Evolutionary conservation across 2,329 filamentous ascomycete species (phyloP).

Genomic region (Lithohypha guttulata): DNA sequence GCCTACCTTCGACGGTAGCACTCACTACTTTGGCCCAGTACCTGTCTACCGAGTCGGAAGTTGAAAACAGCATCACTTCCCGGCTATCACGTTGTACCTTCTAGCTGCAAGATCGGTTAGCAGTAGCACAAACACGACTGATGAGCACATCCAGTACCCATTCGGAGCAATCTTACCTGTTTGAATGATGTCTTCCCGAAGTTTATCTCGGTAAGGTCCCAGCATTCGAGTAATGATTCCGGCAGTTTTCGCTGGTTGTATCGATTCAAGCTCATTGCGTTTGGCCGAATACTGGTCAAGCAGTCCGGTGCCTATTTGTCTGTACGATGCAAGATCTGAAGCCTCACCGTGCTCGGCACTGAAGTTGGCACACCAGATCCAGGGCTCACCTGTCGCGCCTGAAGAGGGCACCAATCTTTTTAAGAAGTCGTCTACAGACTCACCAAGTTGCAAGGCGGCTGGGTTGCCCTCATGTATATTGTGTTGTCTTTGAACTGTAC

Average conservation of each 20-base stretch:
- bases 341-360: conserved; percentile 29
- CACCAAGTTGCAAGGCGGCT: conserved; percentile 51
- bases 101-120: no score
- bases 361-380: conserved; percentile 66
- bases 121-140: no score
- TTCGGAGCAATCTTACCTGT: no score
- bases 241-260: conserved; percentile 24
- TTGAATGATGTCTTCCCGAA: conserved; percentile 48
- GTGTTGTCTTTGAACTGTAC: conserved; percentile 30
- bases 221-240: conserved; percentile 29
- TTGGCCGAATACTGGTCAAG: conserved; percentile 41
- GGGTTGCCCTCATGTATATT: conserved; percentile 49
- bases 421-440: conserved; percentile 56
- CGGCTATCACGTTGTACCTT: conserved; percentile 24
- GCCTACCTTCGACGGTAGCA: conserved; percentile 55
- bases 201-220: conserved; percentile 30
- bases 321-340: conserved; percentile 41
- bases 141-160: no score
- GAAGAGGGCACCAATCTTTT: conserved; percentile 54
- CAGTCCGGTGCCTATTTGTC: conserved; percentile 44
- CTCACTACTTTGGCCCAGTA: conserved; percentile 57
- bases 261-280: conserved; percentile 35
- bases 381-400: conserved; percentile 38
- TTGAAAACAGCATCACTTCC: conserved; percentile 63
- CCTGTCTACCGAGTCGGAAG: conserved; percentile 43